Base-by-base conservation (phyloP, 371 early-diverging fungal genomes). In the Syncephalastrum racemosum region DNA sequence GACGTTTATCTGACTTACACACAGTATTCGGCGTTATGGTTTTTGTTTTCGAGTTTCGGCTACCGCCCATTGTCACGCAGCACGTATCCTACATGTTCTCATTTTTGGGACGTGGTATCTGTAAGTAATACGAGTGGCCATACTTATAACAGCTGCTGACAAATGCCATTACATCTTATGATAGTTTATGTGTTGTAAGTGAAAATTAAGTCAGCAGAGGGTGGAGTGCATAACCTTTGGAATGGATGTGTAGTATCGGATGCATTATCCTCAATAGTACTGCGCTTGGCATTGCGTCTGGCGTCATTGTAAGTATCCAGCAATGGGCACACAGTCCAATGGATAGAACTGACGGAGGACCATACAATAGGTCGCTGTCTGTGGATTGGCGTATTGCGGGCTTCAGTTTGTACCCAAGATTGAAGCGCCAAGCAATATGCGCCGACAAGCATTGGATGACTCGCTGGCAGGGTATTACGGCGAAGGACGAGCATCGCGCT, bases 11-110 rank as follows among this genome's bases (percentile, higher is more conserved):
- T 31, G 36, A 31, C 36, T 12, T 31, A 4, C 12, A 7, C 36
- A 0, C 3, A 31, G 43, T 73, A 0, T 71, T 76, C 54, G 77
- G 77, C 51, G 56, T 73, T 12, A 69, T 76, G 57, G 69, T 70
- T 13, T 55, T 60, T 16, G 7, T 76, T 12, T 76, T 76, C 49
- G 77, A 76, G 43, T 76, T 76, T 45, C 65, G 71, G 42, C 39
- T 76, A 22, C 77, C 77, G 25, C 47, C 56, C 13, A 15, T 63
- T 0, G 56, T 76, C 24, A 63, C 64, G 3, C 73, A 73, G 36
- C 50, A 58, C 24, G 63, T 51, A 4, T 63, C 63, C 36, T 63
- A 41, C 53, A 50, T 63, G 54, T 63, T 63, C 47, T 63, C 63
- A 0, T 63, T 63, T 36, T 13, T 54, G 13, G 63, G 63, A n/a